Base-by-base conservation (phyloP, 2,329 filamentous ascomycete species). In the Cladosporium phlei region DNA sequence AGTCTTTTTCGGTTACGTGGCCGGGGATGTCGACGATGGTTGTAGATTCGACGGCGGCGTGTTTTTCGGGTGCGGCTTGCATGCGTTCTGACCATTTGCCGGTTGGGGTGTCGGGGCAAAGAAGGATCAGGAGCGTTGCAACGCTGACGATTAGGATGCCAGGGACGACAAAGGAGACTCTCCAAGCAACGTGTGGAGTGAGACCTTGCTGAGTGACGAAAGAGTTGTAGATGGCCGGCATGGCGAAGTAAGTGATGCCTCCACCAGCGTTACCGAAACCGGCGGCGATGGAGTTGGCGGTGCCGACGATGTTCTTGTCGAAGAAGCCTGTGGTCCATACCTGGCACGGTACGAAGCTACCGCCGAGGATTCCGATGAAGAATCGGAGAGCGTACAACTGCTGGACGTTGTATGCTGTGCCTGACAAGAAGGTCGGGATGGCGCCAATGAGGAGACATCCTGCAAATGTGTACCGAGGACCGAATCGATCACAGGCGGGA, bases 251-350 rank as follows among this genome's bases (percentile, higher is more conserved):
- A 2, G 89, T 95, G 55, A 95, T 85, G 47, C 90, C 90, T 53
- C 89, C 90, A 49, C 90, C 89, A 20, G 87, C 79, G 58, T 95
- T 95, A 42, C 89, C 90, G 71, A 86, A 84, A 11, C 90, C 90
- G 32, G 83, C 90, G 1, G 88, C 84, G 14, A 95, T 69, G 2
- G 88, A 85, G 62, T 95, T 96, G 51, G 88, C 87, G 5, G 87
- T 90, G 38, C 90, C 90, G 14, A 95, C 85, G 20, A 95, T 77
- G 59, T 90, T 93, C 71, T 90, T 93, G 69, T 96, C 89, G 64
- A 88, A 95, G 73, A 95, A 95, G 0, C 84, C 88, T 0, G 88
- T 95, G 8, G 85, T 87, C 88, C 89, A 95, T 5, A 95, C 90
- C 63, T 94, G 88, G 65, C 88, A 95, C 10, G 86, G 86, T 0